phyloP scores from a whole-genome alignment of 1,284 basidiomycete species.

The Malassezia sp. region DNA sequence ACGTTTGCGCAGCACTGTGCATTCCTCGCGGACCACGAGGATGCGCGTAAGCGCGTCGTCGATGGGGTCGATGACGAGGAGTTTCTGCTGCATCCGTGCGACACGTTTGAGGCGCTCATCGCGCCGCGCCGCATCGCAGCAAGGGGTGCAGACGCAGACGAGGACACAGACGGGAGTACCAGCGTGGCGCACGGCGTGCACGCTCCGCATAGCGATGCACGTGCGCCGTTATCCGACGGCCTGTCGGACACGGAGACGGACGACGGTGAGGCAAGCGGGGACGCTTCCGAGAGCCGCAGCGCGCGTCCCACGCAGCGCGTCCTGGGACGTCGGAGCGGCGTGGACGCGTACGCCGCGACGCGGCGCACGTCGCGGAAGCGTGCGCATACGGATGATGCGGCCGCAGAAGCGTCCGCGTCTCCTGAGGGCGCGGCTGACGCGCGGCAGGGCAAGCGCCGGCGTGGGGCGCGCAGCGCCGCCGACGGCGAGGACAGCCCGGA shows the following conservation, averaged over 20 bases:
- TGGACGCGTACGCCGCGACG: neutral
- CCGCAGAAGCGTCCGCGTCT: neutral
- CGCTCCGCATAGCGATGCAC: neutral
- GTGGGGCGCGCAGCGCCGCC: neutral
- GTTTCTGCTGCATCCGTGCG: slow-evolving; percentile 6
- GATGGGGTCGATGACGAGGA: slow-evolving; percentile 10
- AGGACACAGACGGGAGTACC: neutral
- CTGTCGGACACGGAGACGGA: slow-evolving; percentile 2
- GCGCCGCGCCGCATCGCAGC: slow-evolving; percentile 1
- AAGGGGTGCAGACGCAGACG: no score
- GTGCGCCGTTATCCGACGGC: slow-evolving; percentile 5
- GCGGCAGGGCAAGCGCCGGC: slow-evolving; percentile 3
- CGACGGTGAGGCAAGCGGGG: neutral
- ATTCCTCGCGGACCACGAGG: slow-evolving; percentile 1
- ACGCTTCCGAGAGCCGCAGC: no score
- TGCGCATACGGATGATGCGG: neutral
- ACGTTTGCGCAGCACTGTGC: neutral
- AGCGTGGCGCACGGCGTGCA: neutral
- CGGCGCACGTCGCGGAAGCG: slow-evolving; percentile 10
- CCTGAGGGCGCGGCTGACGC: neutral
- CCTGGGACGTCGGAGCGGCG: no score
- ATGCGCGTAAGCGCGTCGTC: slow-evolving; percentile 7
- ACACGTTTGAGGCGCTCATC: slow-evolving; percentile 4
- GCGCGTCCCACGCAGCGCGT: no score
- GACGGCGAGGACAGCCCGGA: neutral